phyloP scores from a whole-genome alignment of 441 rosid species.

The Lepidium campestre region DNA sequence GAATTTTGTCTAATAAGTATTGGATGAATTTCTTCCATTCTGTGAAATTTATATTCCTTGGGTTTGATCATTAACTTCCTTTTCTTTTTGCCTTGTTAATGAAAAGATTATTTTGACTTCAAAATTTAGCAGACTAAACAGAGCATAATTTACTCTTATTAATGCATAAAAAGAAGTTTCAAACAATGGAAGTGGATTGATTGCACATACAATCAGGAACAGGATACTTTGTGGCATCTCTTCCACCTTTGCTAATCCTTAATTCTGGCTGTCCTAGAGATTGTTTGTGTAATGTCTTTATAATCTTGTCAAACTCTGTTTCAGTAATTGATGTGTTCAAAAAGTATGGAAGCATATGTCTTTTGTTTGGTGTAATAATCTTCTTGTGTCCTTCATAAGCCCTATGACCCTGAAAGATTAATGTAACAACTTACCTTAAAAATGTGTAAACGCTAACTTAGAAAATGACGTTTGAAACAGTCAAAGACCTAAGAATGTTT shows the following conservation, averaged over 20 bases:
- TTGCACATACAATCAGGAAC: slow-evolving; percentile 88
- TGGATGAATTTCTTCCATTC: slow-evolving; percentile 6
- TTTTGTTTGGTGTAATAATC: slow-evolving; percentile 80
- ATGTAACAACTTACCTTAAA: neutral
- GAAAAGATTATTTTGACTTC: no score
- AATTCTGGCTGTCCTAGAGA: slow-evolving; percentile 87
- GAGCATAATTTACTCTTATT: no score
- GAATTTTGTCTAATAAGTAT: slow-evolving; percentile 3
- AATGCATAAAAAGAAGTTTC: neutral
- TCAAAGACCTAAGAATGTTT: neutral
- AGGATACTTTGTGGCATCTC: slow-evolving; percentile 81
- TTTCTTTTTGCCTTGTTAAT: neutral
- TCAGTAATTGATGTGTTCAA: slow-evolving; percentile 59
- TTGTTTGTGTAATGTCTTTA: slow-evolving; percentile 60
- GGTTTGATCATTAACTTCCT: neutral
- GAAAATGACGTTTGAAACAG: neutral
- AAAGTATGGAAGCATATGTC: slow-evolving; percentile 86
- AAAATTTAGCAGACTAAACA: no score
- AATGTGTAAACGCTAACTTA: neutral
- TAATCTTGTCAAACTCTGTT: slow-evolving; percentile 59
- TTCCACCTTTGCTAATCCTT: slow-evolving; percentile 58
- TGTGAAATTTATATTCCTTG: neutral
- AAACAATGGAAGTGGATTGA: slow-evolving; percentile 13
- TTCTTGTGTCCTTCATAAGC: slow-evolving; percentile 93
- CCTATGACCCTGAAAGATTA: slow-evolving; percentile 63